Conservation (phyloP, 2,329 filamentous ascomycete species). For the Fusarium hainanense region DNA sequence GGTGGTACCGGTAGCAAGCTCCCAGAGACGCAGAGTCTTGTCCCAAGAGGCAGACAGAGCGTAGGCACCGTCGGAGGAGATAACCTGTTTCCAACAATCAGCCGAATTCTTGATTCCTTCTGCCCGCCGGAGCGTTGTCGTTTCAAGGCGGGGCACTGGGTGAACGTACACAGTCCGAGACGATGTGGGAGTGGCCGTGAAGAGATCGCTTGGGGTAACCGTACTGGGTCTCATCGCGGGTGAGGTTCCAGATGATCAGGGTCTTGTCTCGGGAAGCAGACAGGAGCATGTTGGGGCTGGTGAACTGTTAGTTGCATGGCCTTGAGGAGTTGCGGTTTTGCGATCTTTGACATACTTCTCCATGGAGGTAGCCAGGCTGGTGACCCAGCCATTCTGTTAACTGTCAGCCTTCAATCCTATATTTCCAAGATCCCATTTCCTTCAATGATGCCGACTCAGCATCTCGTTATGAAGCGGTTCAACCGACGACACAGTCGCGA, state of each 20-base stretch:
- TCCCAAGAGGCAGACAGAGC: slow-evolving; percentile 99
- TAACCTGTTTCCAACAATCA: slow-evolving; percentile 72
- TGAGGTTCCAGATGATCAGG: slow-evolving; percentile 99
- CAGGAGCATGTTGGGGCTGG: slow-evolving; percentile 98
- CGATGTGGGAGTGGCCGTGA: slow-evolving; percentile 99
- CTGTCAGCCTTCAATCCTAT: slow-evolving; percentile 44
- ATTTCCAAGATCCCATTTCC: slow-evolving; percentile 9
- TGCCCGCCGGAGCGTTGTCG: slow-evolving; percentile 16
- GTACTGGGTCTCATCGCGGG: slow-evolving; percentile 97
- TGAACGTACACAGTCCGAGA: slow-evolving; percentile 96
- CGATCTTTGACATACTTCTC: slow-evolving; percentile 80
- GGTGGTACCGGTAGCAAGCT: slow-evolving; percentile 96
- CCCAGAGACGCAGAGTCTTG: slow-evolving; percentile 99
- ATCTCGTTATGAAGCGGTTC: slow-evolving; percentile 28
- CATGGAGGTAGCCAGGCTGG: slow-evolving; percentile 96
- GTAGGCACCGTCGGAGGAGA: slow-evolving; percentile 99
- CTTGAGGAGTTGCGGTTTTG: slow-evolving; percentile 12
- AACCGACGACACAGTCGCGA: slow-evolving; percentile 33
- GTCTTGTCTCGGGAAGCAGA: slow-evolving; percentile 98
- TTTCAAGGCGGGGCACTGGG: slow-evolving; percentile 26
- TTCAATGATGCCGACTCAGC: slow-evolving; percentile 22
- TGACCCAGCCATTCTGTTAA: slow-evolving; percentile 92
- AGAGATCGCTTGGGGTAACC: slow-evolving; percentile 99
- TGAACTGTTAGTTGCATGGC: slow-evolving; percentile 26
- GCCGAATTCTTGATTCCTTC: slow-evolving; percentile 30